Base-by-base conservation (phyloP, 1,284 basidiomycete genomes). In the Puccinia hordei region DNA sequence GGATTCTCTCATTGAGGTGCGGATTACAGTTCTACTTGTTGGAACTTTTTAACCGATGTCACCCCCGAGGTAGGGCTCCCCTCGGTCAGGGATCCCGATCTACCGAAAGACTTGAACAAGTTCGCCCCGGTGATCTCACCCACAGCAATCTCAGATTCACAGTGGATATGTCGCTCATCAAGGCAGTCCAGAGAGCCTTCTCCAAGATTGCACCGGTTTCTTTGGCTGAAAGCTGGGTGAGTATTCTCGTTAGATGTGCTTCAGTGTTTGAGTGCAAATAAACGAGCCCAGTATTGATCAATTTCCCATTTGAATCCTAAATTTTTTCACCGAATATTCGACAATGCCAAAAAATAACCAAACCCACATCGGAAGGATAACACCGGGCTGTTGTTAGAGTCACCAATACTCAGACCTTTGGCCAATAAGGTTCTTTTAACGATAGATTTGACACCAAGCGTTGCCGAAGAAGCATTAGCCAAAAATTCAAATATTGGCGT, bases 201-300 rank as follows among this genome's bases (percentile, higher is more conserved):
- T 44, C 53, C 38, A 79, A 63, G 68, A 79, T 79, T 19, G 68
- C 77, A 15, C 77, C 77, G 41, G 33, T 61, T 49, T 79, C 77
- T 10, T 63, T 79, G 55, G 77, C 77, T 19, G 77, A 79, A 72
- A 35, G 35, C 13, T 79, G 77, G 77, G 77, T 79, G 41, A 72
- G 66, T 35, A 19, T 5, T 12, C 22, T 12, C 15, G 41, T 8
- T 35, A 8, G 22, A 69, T 24, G 38, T 33, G 4, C 38, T 8
- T n/a, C 15, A 44, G 41, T 12, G 38, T 51, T 15, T 5, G 24
- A 55, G 24, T 27, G 53, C 53, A 55, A 24, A 55, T 27, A 24
- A 9, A 59, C 1, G 22, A 10, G 2, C 24, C 10, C 3, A 74
- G 30, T 9, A 44, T 49, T 46, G 17, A 38, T 44, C 46, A 49